Conservation (phyloP, 2,329 filamentous ascomycete species). For the Penicillium griseofulvum region DNA sequence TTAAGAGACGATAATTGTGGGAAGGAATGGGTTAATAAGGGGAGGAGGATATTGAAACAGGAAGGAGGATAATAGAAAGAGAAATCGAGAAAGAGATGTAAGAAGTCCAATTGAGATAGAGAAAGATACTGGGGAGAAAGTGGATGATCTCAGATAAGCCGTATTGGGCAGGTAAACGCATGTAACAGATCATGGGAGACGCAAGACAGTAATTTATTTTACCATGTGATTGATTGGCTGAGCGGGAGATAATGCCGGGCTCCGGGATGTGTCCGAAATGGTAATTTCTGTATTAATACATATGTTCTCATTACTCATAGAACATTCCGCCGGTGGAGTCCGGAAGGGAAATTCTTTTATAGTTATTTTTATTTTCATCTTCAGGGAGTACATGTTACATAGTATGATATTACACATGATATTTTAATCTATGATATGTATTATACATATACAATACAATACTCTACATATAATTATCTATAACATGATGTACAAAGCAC, state of each 20-base stretch:
- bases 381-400: too few species aligned
- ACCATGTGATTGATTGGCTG: slow-evolving; percentile 8
- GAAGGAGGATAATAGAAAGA: slow-evolving; percentile 7
- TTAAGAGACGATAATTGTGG: neutral
- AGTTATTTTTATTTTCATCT: too few species aligned
- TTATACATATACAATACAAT: neutral
- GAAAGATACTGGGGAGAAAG: slow-evolving; percentile 10
- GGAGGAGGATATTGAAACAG: neutral
- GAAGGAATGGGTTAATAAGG: neutral
- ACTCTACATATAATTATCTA: too few species aligned
- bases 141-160: slow-evolving; percentile 20
- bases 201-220: slow-evolving; percentile 9
- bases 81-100: slow-evolving; percentile 9
- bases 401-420: too few species aligned
- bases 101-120: slow-evolving; percentile 1
- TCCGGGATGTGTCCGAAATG: slow-evolving; percentile 6
- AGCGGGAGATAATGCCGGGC: slow-evolving; percentile 11
- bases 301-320: slow-evolving; percentile 14
- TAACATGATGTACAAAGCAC: too few species aligned
- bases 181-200: neutral
- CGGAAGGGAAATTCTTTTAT: neutral
- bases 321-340: slow-evolving; percentile 27
- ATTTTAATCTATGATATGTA: neutral
- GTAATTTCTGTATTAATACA: neutral
- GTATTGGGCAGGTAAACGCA: slow-evolving; percentile 26